phyloP scores from a whole-genome alignment of 1,284 basidiomycete genomes.

The Puccinia novopanici region DNA sequence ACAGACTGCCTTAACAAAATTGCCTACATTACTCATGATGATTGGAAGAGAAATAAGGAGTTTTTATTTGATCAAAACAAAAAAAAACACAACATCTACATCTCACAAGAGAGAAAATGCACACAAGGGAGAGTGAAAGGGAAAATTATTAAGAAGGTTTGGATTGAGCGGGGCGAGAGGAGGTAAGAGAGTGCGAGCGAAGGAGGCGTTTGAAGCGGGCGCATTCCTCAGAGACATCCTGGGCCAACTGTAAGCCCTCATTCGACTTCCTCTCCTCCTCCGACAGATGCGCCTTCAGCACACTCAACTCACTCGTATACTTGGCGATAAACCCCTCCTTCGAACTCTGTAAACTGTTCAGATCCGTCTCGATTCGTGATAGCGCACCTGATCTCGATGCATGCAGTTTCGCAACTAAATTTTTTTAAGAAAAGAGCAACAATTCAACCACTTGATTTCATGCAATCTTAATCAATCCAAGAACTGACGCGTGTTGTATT shows the following conservation, averaged over 20 bases:
- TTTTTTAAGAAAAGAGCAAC: not conserved
- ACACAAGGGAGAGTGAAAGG: not conserved
- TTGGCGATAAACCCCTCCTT: constrained; percentile 31
- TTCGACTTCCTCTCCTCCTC: not conserved
- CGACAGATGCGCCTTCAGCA: constrained; percentile 14
- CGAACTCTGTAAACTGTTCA: constrained; percentile 32
- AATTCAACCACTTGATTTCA: too few species aligned
- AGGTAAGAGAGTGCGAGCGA: constrained; percentile 25
- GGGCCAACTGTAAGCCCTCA: constrained; percentile 5
- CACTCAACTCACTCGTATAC: constrained; percentile 31
- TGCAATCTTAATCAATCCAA: not conserved
- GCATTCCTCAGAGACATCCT: constrained; percentile 46
- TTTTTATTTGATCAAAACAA: too few species aligned
- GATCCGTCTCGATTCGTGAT: constrained; percentile 32
- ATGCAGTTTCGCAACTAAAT: constrained; percentile 48
- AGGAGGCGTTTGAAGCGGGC: constrained; percentile 50
- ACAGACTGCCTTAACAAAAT: too few species aligned
- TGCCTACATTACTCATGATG: too few species aligned
- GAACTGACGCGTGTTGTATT: constrained; percentile 50
- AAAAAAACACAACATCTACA: too few species aligned
- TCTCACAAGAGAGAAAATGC: not conserved
- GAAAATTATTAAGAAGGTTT: not conserved
- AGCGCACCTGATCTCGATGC: constrained; percentile 48
- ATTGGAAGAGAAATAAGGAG: too few species aligned
- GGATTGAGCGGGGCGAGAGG: not conserved